Evolutionary conservation across 1,284 basidiomycete genomes (phyloP), one percentile per base, ranked within the genome.

Genomic region (Bondarzewia mesenterica): DNA sequence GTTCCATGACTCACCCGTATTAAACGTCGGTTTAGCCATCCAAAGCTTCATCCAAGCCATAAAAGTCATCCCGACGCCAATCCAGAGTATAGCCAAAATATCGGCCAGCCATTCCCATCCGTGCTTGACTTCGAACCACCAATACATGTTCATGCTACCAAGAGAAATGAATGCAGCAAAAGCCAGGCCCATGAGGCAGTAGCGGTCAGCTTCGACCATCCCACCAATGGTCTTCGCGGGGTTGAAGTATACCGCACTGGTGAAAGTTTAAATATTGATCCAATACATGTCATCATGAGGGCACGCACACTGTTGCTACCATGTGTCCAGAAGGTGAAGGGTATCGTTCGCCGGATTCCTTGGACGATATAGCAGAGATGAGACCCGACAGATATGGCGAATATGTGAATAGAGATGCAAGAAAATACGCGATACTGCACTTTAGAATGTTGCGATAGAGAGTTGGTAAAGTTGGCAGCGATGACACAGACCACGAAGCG

Each of bases 381-480:
- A 86, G 65, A 15, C 71, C 69, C 4, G 87, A 81, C 16, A 90
- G 67, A 44, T 72, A 70, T 0, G 89, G 84, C 7, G 84, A 82
- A 63, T 93, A 98, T 0, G 95, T 98, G 74, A 97, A 98, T 8
- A 98, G 71, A 0, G 90, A 93, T 2, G 79, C 93, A 51, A 97
- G 66, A 50, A 93, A 81, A 63, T 99, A 99, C 0, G 94, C 89
- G 8, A 97, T 71, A 1, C 83, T 79, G 65, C 95, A 99, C 69
- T 98, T 98, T 57, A 93, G 63, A 43, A 97, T 82, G 60, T 88
- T 89, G 38, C 77, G 75, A 53, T 82, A 78, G 6, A 86, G 55
- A 2, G 74, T 56, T 3, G 81, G 71, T 26, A 83, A 55, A 8
- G 60, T 49, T 1, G 70, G 70, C n/a, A 73, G 54, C 3, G 42